Evolutionary conservation across 1,139 yeast genomes (phyloP), one percentile per base, ranked within the genome.

Genomic region (Geotrichum reessii): DNA sequence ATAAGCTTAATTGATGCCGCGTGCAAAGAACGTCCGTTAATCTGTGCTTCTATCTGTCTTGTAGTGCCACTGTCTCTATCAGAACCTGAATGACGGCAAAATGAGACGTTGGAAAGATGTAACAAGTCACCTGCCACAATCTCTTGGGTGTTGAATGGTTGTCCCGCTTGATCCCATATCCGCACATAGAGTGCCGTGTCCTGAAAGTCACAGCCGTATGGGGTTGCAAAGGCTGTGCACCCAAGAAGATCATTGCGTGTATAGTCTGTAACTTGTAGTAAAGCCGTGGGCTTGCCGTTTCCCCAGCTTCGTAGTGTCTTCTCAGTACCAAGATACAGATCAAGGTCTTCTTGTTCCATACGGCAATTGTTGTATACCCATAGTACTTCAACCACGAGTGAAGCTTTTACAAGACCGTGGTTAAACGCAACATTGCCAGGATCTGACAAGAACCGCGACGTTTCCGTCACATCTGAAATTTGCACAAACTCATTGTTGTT

Each of bases 341-440:
- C 53, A 14, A 50, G n/a, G 14, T 19, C 28, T 24, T 47, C n/a
- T 14, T 19, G 12, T 14, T 37, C 44, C 44, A 37, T 37, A 9
- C 44, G 44, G 8, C 31, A 19, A 21, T 17, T 25, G 37, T 56
- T 56, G 22, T 44, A 40, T 4, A 47, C 58, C 51, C 55, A 47
- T 22, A 56, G 33, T n/a, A 56, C 55, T 27, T 56, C 58, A 12
- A 56, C 58, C 27, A 56, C 22, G 6, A 56, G 25, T 1, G 58
- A 51, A 7, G 55, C 58, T 27, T 51, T 51, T 24, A 19, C 40
- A 28, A n/a, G 9, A 8, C 28, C n/a, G 14, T 19, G 44, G 25
- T 22, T 31, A 6, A 27, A 21, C 4, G 33, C 28, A 12, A 22
- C 27, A 12, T 40, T n/a, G 17, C 46, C 33, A 1, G 52, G 40